phyloP scores from a whole-genome alignment of 2,329 filamentous ascomycete genomes.

The Cyphellophora attinorum region DNA sequence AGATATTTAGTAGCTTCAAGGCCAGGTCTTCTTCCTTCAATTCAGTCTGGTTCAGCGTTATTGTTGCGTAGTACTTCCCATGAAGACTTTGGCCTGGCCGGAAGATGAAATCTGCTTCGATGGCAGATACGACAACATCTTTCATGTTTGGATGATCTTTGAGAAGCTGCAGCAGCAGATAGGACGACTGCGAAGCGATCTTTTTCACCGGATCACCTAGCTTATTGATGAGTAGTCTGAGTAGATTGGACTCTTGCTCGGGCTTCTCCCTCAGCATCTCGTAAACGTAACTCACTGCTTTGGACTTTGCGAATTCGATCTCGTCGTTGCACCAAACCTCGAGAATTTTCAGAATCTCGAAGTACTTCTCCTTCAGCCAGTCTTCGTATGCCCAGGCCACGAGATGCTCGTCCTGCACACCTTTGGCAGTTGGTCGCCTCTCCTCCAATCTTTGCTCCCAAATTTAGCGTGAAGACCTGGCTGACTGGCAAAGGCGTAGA shows the following conservation, averaged over 20 bases:
- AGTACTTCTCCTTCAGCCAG: constrained; percentile 89
- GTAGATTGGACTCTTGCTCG: constrained; percentile 89
- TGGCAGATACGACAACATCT: constrained; percentile 67
- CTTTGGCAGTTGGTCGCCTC: constrained; percentile 63
- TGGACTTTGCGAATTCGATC: constrained; percentile 81
- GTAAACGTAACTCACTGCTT: constrained; percentile 83
- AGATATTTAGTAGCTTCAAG: constrained; percentile 73
- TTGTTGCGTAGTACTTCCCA: constrained; percentile 91
- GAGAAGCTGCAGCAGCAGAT: constrained; percentile 84
- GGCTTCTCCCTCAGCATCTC: constrained; percentile 90
- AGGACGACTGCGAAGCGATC: constrained; percentile 86
- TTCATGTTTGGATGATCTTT: constrained; percentile 92
- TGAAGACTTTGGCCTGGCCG: constrained; percentile 77
- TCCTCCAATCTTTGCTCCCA: constrained; percentile 50
- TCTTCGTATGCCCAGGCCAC: constrained; percentile 89
- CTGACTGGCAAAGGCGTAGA: constrained; percentile 71
- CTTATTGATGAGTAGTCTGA: constrained; percentile 90
- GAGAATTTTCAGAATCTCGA: constrained; percentile 82
- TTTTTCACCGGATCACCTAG: constrained; percentile 92
- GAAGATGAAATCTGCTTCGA: constrained; percentile 83
- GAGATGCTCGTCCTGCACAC: constrained; percentile 65
- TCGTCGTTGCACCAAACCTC: constrained; percentile 93
- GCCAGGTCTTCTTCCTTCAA: constrained; percentile 77
- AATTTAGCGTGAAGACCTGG: constrained; percentile 55
- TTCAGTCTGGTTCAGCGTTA: constrained; percentile 94